Evolutionary conservation across 148 eudicot species (phyloP), one percentile per base, ranked within the genome.

Genomic region (Rheum nobile): DNA sequence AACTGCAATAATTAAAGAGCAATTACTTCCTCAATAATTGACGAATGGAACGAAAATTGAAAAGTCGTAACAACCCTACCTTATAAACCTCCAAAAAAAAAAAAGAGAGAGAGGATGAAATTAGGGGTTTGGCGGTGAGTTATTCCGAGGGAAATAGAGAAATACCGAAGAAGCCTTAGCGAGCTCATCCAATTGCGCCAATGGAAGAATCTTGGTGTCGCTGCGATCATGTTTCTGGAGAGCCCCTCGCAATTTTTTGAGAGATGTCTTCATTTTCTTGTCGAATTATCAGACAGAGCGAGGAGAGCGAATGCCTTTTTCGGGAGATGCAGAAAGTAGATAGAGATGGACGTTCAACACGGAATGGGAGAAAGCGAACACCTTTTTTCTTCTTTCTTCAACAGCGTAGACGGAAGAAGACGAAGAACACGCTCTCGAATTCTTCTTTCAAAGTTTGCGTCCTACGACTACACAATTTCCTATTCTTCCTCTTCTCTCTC

Each of bases 101-200:
- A 13, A 47, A 50, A 16, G n/a, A 22, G 32, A 26, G 63, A 6
- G 13, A 13, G 6, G 38, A 2, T 8, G 28, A 55, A 57, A 32
- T 50, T 11, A 71, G 61, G 71, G 75, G 10, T 9, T 21, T 50
- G n/a, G 52, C n/a, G 19, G n/a, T 17, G n/a, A 46, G 48, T 14
- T 12, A 44, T 44, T 44, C 48, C 10, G 54, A 71, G 67, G 11
- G 0, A 74, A 34, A 73, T 28, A 24, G 22, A 35, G 54, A 71
- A 11, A 7, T 9, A 93, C 98, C 96, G 86, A 88, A 73, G 92
- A 79, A 75, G 98, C 91, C 46, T 81, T 85, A 55, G 85, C 77
- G 24, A 90, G 91, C 78, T 93, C 92, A 71, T 93, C 98, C 71
- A 85, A 82, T 82, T 86, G 90, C 55, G 81, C 84, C 35, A 80